phyloP scores from a whole-genome alignment of 2,329 filamentous ascomycete species.

The Claviceps pazoutovae region DNA sequence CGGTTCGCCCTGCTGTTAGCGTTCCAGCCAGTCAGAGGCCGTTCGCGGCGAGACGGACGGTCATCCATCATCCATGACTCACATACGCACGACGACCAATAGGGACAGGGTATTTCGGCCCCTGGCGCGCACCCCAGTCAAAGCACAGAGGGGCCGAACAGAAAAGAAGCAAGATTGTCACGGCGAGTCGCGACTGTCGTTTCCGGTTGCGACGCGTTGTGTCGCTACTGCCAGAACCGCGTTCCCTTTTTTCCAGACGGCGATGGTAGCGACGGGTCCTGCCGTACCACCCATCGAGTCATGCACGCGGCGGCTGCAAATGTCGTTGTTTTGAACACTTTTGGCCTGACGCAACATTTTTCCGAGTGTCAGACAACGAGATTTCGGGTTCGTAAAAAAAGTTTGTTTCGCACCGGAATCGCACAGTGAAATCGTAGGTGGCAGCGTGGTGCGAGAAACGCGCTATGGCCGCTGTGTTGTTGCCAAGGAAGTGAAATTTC shows the following conservation, averaged over 20 bases:
- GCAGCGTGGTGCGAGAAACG: slow-evolving; percentile 9
- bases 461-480: slow-evolving; percentile 4
- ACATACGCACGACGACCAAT: slow-evolving; percentile 8
- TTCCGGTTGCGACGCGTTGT: slow-evolving; percentile 7
- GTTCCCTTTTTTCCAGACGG: background rate
- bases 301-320: background rate
- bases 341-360: too few relatives aligned
- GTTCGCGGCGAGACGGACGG: slow-evolving; percentile 14
- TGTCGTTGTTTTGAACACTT: too few relatives aligned
- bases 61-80: slow-evolving; percentile 14
- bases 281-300: background rate
- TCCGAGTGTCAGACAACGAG: too few relatives aligned
- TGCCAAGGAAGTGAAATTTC: slow-evolving; percentile 12
- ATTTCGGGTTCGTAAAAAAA: background rate
- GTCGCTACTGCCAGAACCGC: slow-evolving; percentile 4
- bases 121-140: slow-evolving; percentile 1
- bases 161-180: slow-evolving; percentile 7
- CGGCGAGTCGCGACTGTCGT: slow-evolving; percentile 4
- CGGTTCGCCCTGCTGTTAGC: slow-evolving; percentile 1
- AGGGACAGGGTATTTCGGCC: background rate
- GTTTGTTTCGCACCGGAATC: slow-evolving; percentile 9
- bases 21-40: slow-evolving; percentile 18
- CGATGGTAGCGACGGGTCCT: background rate
- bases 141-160: background rate
- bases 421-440: background rate